A percentile compares a stretch with the other conserved stretches of the same genome.
These are phyloP conservation scores for Jaltomata sinuosa DNA, from an alignment of 257 asterid species.

Conservation along the genomic window DNA sequence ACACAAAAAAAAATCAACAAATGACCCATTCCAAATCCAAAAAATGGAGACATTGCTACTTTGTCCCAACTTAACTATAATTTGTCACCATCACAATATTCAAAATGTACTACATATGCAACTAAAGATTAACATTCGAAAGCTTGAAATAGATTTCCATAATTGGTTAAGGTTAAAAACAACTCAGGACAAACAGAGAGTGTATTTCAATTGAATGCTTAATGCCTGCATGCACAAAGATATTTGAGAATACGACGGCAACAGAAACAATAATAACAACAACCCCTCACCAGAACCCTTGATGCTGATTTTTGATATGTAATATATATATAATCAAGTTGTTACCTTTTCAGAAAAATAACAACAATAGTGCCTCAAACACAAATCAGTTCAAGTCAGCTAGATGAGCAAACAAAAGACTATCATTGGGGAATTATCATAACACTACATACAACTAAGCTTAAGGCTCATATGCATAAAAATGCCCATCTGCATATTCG, in stretches of 20 bases:
- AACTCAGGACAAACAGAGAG: not conserved
- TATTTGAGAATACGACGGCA: not conserved
- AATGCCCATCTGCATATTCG: not conserved
- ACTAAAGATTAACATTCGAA: not conserved
- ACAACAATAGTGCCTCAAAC: not conserved
- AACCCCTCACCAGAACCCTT: not conserved
- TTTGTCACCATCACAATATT: not conserved
- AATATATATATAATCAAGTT: too few species aligned
- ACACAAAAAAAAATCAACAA: not conserved
- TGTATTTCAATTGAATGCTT: not conserved
- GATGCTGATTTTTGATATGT: not conserved
- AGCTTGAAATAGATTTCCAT: not conserved
- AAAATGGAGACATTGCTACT: not conserved
- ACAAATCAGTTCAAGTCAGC: not conserved
- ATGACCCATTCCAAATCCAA: not conserved
- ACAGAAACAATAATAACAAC: not conserved
- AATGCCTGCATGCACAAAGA: not conserved
- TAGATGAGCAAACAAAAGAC: not conserved
- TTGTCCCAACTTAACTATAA: not conserved
- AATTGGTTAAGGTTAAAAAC: not conserved
- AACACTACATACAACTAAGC: not conserved
- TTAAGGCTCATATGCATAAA: not conserved
- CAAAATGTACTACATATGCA: not conserved
- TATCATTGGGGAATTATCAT: not conserved
- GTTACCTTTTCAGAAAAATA: not conserved